phyloP scores from a whole-genome alignment of 1,284 basidiomycete species.

The Trametes sp. region DNA sequence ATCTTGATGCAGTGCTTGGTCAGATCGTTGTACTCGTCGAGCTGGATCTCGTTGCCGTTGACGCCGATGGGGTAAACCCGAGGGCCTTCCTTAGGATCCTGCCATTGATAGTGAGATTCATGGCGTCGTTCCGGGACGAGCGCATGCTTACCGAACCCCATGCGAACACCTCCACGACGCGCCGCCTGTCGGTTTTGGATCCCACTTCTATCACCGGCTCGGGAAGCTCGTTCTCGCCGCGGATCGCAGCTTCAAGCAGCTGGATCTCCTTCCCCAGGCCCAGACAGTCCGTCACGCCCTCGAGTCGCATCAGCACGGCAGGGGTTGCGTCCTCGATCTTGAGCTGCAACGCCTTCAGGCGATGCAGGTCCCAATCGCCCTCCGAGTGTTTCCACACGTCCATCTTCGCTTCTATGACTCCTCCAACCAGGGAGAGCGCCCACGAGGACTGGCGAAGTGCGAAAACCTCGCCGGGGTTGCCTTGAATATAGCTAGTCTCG shows the following conservation, averaged over 20 bases:
- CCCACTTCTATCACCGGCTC: background rate
- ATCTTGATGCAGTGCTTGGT: too few species aligned
- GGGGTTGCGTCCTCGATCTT: background rate
- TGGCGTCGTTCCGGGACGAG: too few species aligned
- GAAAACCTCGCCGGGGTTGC: too few species aligned
- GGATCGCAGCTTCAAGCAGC: background rate
- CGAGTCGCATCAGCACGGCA: background rate
- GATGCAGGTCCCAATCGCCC: background rate
- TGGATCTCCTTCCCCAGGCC: background rate
- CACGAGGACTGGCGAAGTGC: too few species aligned
- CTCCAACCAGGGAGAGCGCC: too few species aligned
- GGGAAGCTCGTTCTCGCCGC: background rate
- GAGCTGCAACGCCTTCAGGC: background rate
- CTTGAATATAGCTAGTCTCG: too few species aligned
- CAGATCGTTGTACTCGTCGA: too few species aligned
- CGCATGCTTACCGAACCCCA: background rate
- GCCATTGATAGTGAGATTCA: too few species aligned
- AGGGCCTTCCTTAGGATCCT: too few species aligned
- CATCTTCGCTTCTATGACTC: background rate
- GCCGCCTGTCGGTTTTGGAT: too few species aligned
- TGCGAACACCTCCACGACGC: background rate
- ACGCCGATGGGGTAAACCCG: too few species aligned
- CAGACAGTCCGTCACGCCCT: background rate
- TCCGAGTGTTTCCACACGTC: background rate
- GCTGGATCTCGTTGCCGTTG: too few species aligned